These are phyloP conservation scores for Coriaria nepalensis DNA, from an alignment of 306 rosid genomes.

Conservation along the genomic window DNA sequence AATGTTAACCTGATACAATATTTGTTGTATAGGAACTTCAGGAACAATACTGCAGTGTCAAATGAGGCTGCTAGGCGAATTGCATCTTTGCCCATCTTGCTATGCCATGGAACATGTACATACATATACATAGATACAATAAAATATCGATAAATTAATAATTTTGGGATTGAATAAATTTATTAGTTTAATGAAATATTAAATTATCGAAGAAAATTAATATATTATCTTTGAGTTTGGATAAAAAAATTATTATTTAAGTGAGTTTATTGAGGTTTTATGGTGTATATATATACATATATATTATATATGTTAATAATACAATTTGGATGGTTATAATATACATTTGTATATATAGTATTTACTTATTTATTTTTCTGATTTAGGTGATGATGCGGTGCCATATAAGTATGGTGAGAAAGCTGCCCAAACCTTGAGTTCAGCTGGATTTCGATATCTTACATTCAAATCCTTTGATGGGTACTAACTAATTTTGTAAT, in stretches of 20 bases:
- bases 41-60: conserved; percentile 72
- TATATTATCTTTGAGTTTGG: too few relatives aligned
- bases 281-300: too few relatives aligned
- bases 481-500: conserved; percentile 26
- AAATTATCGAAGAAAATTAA: too few relatives aligned
- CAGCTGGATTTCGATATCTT: conserved; percentile 69
- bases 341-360: not conserved
- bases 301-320: too few relatives aligned
- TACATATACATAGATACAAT: conserved; percentile 2
- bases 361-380: not conserved
- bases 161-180: not conserved
- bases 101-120: conserved; percentile 77
- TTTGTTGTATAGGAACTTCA: conserved; percentile 36
- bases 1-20: not conserved
- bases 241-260: too few relatives aligned
- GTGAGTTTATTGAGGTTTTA: too few relatives aligned
- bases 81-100: conserved; percentile 62
- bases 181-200: not conserved
- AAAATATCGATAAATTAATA: too few relatives aligned
- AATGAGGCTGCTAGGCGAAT: conserved; percentile 84
- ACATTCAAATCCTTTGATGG: conserved; percentile 76
- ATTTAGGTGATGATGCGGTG: conserved; percentile 64
- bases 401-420: conserved; percentile 64
- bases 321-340: too few relatives aligned
- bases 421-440: conserved; percentile 51